Evolutionary conservation across 805 yeast species (phyloP).

Genomic region (Metschnikowia baotianmanensis): DNA sequence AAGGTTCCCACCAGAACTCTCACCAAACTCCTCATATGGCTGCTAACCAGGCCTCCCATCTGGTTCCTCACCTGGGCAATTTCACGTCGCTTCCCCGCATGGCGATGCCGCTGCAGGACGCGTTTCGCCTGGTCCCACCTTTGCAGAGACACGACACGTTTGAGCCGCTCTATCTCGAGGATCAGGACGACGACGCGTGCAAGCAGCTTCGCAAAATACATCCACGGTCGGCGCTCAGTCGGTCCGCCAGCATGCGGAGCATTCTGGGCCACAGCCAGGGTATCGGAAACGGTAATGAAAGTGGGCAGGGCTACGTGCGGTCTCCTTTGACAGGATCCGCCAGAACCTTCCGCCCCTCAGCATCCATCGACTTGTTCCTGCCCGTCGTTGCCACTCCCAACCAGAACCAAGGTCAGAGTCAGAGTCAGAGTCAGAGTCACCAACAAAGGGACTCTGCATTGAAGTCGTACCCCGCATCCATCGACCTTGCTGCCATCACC

Average conservation of each 20-base stretch:
- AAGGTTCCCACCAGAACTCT: no score
- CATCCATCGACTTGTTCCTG: constrained; percentile 19
- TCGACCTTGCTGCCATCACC: constrained; percentile 57
- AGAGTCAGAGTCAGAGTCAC: no score
- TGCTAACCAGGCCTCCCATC: no score
- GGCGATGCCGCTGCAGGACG: not conserved
- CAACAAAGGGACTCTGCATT: constrained; percentile 12
- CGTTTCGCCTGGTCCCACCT: not conserved
- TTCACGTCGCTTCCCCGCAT: constrained; percentile 2
- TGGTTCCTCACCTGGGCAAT: no score
- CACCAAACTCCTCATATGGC: no score
- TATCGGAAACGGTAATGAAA: no score
- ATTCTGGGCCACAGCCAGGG: constrained; percentile 1
- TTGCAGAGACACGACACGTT: not conserved
- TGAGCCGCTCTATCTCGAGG: constrained; percentile 35
- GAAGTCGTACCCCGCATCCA: constrained; percentile 49
- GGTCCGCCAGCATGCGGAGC: constrained; percentile 15
- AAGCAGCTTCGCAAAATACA: constrained; percentile 29
- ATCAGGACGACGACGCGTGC: constrained; percentile 43
- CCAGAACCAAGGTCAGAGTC: no score
- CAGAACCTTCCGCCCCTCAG: constrained; percentile 4
- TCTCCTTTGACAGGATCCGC: constrained; percentile 3
- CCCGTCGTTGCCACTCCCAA: constrained; percentile 15
- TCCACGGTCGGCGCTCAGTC: constrained; percentile 7
- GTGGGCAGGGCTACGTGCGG: no score